Base-by-base conservation (phyloP, 805 yeast species). In the Candida stauntonica region DNA sequence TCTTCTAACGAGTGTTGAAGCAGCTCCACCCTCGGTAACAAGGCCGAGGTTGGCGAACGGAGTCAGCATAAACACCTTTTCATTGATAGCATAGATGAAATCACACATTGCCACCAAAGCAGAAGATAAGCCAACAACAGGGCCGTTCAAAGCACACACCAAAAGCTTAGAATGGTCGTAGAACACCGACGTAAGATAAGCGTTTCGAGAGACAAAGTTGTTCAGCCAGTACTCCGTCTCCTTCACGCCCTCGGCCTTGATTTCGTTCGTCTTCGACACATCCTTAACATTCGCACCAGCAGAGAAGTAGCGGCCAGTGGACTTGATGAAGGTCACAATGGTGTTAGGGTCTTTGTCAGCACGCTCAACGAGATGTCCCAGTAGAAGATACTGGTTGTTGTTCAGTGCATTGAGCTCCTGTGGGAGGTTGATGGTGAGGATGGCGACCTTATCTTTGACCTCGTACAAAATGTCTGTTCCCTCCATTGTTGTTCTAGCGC, bases 31-130 rank as follows among this genome's bases (percentile, higher is more conserved):
- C 60, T 87, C 96, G 44, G 83, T 77, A 3, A 84, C 88, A 50
- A 87, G 72, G 2, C 95, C 94, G 49, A 87, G 70, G 55, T 81
- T 82, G 31, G 88, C 77, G 61, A 87, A 87, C 6, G 96, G 96
- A 13, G 79, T 72, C 52, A 80, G 72, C 45, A 86, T 54, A 43
- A 78, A 73, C 35, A 75, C 71, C 27, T 70, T 65, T 32, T 70
- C 73, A 51, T 79, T 76, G 48, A 70, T 73, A 12, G 81, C 80
- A 55, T 85, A 86, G 8, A 87, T 69, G 42, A 87, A 68, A 61
- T 87, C 96, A 60, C 84, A 77, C 38, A 83, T 63, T n/a, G 81
- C 74, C 11, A 86, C 79, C 36, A 87, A 59, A 0, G 88, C 87
- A 3, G 89, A 77, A 23, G 79, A 67, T 42, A 87, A 69, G 0